phyloP scores from a whole-genome alignment of 805 yeast species.

The Saturnispora gosingensis region DNA sequence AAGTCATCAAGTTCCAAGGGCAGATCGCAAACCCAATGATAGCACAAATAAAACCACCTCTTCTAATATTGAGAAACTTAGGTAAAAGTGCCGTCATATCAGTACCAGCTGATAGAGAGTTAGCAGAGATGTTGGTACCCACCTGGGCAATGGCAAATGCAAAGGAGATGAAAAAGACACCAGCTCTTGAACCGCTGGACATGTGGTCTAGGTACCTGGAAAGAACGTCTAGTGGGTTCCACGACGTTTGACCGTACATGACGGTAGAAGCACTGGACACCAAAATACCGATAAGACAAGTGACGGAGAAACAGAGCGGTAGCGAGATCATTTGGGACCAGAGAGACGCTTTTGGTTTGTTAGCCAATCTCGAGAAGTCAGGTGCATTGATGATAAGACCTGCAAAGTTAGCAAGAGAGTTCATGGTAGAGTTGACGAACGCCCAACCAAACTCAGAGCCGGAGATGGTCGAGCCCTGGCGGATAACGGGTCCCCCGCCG shows the following conservation, averaged over 20 bases:
- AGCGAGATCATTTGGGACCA: conserved; percentile 56
- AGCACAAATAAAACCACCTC: conserved; percentile 78
- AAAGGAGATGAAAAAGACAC: conserved; percentile 64
- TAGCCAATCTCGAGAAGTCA: conserved; percentile 79
- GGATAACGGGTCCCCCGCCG: conserved; percentile 69
- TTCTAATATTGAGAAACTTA: conserved; percentile 57
- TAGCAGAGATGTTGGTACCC: conserved; percentile 70
- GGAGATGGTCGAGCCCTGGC: conserved; percentile 40
- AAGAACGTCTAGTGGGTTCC: conserved; percentile 81
- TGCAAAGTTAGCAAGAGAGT: conserved; percentile 76
- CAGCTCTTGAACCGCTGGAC: conserved; percentile 59
- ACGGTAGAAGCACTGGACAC: conserved; percentile 71
- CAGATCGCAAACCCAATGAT: conserved; percentile 58
- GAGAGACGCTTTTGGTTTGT: conserved; percentile 40
- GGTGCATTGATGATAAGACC: conserved; percentile 85
- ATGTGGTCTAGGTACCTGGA: conserved; percentile 48
- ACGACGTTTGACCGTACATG: conserved; percentile 58
- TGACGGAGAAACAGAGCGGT: conserved; percentile 69
- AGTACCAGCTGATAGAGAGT: conserved; percentile 63
- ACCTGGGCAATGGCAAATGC: conserved; percentile 70
- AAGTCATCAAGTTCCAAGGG: conserved; percentile 73
- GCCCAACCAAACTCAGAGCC: conserved; percentile 75
- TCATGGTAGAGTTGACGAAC: conserved; percentile 69
- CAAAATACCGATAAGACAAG: conserved; percentile 77
- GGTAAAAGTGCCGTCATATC: conserved; percentile 63